Percentiles rank a stretch among this genome's conserved stretches.
Evolutionary conservation across 768 basidiomycete species (phyloP).

Genomic region (Lactarius evosmus): DNA sequence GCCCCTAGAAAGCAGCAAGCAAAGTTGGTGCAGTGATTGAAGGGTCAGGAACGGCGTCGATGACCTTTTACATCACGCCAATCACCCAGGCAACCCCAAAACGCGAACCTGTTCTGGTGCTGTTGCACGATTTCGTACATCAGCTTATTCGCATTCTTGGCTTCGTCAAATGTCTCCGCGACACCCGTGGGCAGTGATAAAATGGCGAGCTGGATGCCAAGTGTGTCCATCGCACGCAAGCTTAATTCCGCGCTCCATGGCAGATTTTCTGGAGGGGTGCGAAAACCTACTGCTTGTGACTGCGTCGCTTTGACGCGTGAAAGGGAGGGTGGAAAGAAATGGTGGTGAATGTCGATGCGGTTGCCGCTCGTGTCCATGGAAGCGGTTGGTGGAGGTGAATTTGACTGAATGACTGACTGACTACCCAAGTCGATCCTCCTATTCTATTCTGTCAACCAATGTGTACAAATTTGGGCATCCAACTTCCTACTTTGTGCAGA

Average conservation of each 20-base stretch:
- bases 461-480: conserved; percentile 22
- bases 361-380: neutral
- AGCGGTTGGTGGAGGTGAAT: neutral
- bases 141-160: conserved; percentile 47
- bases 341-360: conserved; percentile 71
- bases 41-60: neutral
- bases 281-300: conserved; percentile 54
- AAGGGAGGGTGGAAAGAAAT: conserved; percentile 58
- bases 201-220: conserved; percentile 56
- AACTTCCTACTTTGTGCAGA: conserved; percentile 13
- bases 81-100: conserved; percentile 64
- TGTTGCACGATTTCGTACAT: conserved; percentile 47
- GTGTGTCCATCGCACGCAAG: conserved; percentile 58
- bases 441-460: neutral
- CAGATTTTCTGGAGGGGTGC: conserved; percentile 57
- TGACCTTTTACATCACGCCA: conserved; percentile 60
- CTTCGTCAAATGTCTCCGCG: conserved; percentile 40
- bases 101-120: conserved; percentile 60
- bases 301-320: conserved; percentile 41
- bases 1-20: conserved; percentile 41
- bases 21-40: too few relatives aligned
- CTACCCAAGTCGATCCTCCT: neutral
- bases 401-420: neutral
- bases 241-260: conserved; percentile 63
- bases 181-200: conserved; percentile 60